phyloP scores from a whole-genome alignment of 257 asterid species.

The Primulina eburnea region DNA sequence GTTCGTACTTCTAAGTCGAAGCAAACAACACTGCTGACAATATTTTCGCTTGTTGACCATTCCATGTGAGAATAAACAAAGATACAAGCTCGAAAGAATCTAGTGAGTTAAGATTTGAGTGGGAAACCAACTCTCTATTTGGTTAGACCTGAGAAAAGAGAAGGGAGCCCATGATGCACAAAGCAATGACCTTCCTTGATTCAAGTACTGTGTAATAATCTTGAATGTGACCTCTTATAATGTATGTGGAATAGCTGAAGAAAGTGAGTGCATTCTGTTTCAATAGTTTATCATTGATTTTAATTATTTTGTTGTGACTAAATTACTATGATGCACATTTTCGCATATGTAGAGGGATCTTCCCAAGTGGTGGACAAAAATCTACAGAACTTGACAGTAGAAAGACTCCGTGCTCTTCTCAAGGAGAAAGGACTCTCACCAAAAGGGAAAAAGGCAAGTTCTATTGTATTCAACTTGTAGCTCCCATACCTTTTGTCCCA shows the following conservation, averaged over 20 bases:
- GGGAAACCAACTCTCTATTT: not conserved
- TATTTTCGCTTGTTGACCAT: not conserved
- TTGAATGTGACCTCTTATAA: not conserved
- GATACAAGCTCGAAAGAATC: not conserved
- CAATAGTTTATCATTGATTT: not conserved
- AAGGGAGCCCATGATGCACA: not conserved
- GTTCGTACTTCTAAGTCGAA: not conserved
- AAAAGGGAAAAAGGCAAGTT: slow-evolving; percentile 74
- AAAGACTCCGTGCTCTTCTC: slow-evolving; percentile 61
- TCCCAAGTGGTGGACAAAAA: slow-evolving; percentile 34
- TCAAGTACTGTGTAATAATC: not conserved
- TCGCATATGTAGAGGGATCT: slow-evolving; percentile 33
- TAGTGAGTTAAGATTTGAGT: not conserved
- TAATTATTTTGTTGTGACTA: not conserved
- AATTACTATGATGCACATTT: slow-evolving; percentile 5
- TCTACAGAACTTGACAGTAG: slow-evolving; percentile 64
- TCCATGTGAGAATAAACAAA: not conserved
- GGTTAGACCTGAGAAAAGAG: not conserved
- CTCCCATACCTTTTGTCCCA: not conserved
- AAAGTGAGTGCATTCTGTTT: not conserved
- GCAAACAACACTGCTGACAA: not conserved
- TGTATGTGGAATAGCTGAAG: not conserved
- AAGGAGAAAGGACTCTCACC: slow-evolving; percentile 67
- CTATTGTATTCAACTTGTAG: not conserved
- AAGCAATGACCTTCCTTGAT: not conserved